A percentile compares a stretch with the other conserved stretches of the same genome.
Conservation (phyloP, 257 asterid species). For the Primulina huaijiensis region DNA sequence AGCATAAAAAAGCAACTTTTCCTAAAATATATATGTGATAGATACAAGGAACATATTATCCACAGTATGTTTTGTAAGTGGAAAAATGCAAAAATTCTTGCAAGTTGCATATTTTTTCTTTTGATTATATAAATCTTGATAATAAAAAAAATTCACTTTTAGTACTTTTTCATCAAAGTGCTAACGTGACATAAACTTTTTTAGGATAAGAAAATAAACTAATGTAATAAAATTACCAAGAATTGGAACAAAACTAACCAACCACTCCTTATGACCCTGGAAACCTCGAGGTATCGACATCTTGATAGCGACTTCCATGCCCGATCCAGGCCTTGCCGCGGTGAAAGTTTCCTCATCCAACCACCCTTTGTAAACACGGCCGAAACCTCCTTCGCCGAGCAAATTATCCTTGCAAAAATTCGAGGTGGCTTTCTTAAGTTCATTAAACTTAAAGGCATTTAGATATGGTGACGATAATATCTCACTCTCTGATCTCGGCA, state of each 20-base stretch:
- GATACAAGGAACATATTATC: not conserved
- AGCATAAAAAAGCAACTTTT: too few relatives aligned
- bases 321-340: slow-evolving; percentile 33
- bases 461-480: slow-evolving; percentile 43
- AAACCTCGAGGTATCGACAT: slow-evolving; percentile 40
- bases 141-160: too few relatives aligned
- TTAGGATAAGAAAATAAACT: not conserved
- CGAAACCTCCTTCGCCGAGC: slow-evolving; percentile 59
- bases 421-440: slow-evolving; percentile 36
- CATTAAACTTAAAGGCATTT: slow-evolving; percentile 32
- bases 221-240: not conserved
- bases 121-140: too few relatives aligned
- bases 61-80: too few relatives aligned
- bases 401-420: slow-evolving; percentile 33
- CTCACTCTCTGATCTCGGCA: slow-evolving; percentile 40
- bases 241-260: slow-evolving; percentile 31
- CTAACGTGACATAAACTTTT: too few relatives aligned
- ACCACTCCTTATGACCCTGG: slow-evolving; percentile 60
- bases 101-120: too few relatives aligned
- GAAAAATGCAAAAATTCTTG: too few relatives aligned
- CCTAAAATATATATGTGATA: not conserved
- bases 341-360: slow-evolving; percentile 36
- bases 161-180: too few relatives aligned
- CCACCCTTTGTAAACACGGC: slow-evolving; percentile 56
- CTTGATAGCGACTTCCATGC: slow-evolving; percentile 47